Conservation (phyloP, 2,329 filamentous ascomycete species). For the Hirsutella minnesotensis region DNA sequence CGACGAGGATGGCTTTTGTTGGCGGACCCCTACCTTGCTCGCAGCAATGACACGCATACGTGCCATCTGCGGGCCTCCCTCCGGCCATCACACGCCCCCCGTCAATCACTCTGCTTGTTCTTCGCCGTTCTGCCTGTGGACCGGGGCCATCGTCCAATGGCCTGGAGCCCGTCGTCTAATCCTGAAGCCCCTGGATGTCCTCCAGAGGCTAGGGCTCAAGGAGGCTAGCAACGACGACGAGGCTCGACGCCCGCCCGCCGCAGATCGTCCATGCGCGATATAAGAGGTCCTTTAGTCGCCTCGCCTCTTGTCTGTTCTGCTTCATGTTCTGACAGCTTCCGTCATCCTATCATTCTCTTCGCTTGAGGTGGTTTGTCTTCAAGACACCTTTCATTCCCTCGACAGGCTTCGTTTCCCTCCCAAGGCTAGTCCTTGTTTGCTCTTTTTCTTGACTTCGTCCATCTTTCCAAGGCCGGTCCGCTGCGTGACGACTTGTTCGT, state of each 20-base stretch:
- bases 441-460: background rate
- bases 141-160: conserved; percentile 7
- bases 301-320: background rate
- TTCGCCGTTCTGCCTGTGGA: background rate
- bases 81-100: background rate
- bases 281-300: conserved; percentile 3
- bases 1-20: background rate
- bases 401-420: background rate
- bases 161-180: conserved; percentile 4
- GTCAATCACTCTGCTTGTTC: background rate
- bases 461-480: background rate
- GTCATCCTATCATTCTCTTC: conserved; percentile 8
- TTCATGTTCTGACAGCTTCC: conserved; percentile 3
- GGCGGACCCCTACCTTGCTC: background rate
- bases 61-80: conserved; percentile 4
- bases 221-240: background rate
- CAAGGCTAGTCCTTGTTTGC: conserved; percentile 24
- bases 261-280: conserved; percentile 1
- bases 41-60: conserved; percentile 5
- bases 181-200: conserved; percentile 5
- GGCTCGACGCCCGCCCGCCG: background rate
- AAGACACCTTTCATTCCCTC: conserved; percentile 19
- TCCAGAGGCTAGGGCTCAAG: background rate
- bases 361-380: conserved; percentile 15
- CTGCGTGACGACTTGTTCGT: background rate